Evolutionary conservation across 2,329 filamentous ascomycete species (phyloP).

Genomic region (Penicillium sp.): DNA sequence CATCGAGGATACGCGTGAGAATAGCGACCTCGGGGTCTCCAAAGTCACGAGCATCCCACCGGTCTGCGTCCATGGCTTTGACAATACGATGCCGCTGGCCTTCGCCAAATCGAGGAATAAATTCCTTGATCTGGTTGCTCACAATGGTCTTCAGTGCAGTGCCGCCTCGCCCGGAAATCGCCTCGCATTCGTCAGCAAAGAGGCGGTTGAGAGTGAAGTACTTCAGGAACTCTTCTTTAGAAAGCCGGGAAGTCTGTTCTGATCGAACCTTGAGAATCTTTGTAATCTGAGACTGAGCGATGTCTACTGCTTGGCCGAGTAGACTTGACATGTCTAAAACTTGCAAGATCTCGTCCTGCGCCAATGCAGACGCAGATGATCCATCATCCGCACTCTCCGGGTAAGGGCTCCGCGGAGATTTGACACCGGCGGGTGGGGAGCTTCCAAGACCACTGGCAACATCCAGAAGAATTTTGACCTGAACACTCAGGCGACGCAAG

Average conservation of each 20-base stretch:
- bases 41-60: slow-evolving; percentile 63
- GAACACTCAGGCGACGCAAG: slow-evolving; percentile 75
- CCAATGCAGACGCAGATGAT: slow-evolving; percentile 27
- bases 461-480: slow-evolving; percentile 92
- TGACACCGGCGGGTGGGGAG: slow-evolving; percentile 37
- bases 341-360: slow-evolving; percentile 59
- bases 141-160: slow-evolving; percentile 57
- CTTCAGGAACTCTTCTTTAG: slow-evolving; percentile 55
- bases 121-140: slow-evolving; percentile 60
- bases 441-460: slow-evolving; percentile 64
- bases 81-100: slow-evolving; percentile 55
- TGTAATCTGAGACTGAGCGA: slow-evolving; percentile 60
- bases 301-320: slow-evolving; percentile 62
- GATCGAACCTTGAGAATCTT: slow-evolving; percentile 61
- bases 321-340: slow-evolving; percentile 62
- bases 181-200: slow-evolving; percentile 64
- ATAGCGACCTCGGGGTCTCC: slow-evolving; percentile 49
- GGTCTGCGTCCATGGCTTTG: slow-evolving; percentile 57
- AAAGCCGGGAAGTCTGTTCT: slow-evolving; percentile 54
- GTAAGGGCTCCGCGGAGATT: slow-evolving; percentile 48
- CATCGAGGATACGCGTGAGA: slow-evolving; percentile 53
- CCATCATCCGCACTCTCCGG: slow-evolving; percentile 40
- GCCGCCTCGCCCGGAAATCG: slow-evolving; percentile 59
- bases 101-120: slow-evolving; percentile 56
- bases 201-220: slow-evolving; percentile 61